These are phyloP conservation scores for Carex kokanica DNA, from an alignment of 176 grass and related monocot species.

Conservation along the genomic window DNA sequence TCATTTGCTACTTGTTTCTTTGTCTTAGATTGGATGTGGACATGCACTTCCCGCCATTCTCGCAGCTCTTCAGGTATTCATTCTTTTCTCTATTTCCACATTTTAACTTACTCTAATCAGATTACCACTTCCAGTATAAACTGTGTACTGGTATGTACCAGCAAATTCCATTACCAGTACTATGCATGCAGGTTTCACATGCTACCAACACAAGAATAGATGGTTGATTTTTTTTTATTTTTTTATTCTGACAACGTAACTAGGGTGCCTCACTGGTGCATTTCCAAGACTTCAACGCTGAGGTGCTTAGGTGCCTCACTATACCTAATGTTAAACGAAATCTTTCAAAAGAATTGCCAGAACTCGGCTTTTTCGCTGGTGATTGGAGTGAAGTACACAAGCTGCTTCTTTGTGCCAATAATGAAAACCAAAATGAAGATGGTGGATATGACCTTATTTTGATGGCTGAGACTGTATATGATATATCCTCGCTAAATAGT, in stretches of 20 bases:
- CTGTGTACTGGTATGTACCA: background rate
- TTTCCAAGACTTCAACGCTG: constrained; percentile 97
- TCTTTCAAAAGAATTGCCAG: constrained; percentile 37
- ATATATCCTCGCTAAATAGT: constrained; percentile 58
- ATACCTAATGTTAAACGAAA: constrained; percentile 88
- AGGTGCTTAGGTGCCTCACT: constrained; percentile 80
- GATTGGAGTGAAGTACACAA: constrained; percentile 88
- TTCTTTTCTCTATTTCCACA: constrained; percentile 28
- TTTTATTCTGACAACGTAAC: background rate
- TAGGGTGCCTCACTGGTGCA: constrained; percentile 78
- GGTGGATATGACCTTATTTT: constrained; percentile 77
- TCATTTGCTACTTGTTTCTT: constrained; percentile 28
- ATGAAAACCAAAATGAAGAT: constrained; percentile 39
- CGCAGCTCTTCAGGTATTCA: constrained; percentile 61
- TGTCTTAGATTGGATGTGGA: constrained; percentile 84
- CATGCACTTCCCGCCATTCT: constrained; percentile 92
- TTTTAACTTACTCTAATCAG: constrained; percentile 1
- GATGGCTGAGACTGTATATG: constrained; percentile 94
- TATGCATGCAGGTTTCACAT: background rate
- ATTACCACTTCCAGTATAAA: background rate
- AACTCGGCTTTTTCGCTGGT: constrained; percentile 80
- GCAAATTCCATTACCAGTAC: background rate
- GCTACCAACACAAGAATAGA: background rate
- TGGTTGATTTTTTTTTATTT: constrained; percentile 6
- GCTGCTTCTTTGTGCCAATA: constrained; percentile 43